Evolutionary conservation across 2,329 filamentous ascomycete genomes (phyloP).

Genomic region (Trichoderma lentiforme): DNA sequence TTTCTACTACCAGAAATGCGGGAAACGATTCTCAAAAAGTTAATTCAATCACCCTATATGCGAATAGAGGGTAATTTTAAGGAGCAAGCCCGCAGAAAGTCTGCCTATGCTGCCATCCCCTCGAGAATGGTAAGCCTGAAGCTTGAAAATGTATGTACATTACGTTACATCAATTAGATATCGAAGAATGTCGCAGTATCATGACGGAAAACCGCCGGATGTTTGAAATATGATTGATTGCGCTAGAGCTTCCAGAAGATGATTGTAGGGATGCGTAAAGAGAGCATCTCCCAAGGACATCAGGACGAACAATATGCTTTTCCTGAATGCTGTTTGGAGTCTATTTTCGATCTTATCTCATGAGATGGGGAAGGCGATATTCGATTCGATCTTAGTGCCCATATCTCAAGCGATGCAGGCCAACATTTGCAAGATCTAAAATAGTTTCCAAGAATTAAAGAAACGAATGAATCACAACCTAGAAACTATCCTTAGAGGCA

Average conservation of each 20-base stretch:
- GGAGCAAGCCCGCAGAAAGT: background rate
- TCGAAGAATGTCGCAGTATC: background rate
- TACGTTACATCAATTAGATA: background rate
- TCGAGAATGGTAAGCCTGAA: background rate
- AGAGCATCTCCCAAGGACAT: background rate
- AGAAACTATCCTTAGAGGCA: too few relatives aligned
- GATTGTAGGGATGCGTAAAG: background rate
- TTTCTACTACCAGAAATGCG: background rate
- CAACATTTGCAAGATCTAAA: background rate
- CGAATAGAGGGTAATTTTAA: too few relatives aligned
- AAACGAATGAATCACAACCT: background rate
- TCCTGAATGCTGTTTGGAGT: background rate
- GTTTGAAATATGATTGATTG: background rate
- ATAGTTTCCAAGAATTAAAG: background rate
- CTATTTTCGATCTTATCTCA: background rate
- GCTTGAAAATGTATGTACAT: background rate
- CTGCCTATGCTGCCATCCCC: background rate
- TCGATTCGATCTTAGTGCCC: background rate
- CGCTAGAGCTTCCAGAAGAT: background rate
- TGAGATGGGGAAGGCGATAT: background rate
- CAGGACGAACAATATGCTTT: background rate
- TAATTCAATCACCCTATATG: background rate
- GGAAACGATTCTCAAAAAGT: too few relatives aligned
- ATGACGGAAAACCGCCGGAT: background rate
- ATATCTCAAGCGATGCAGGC: background rate